These are phyloP conservation scores for Aeminium ludgeri DNA, from an alignment of 495 filamentous ascomycete genomes.

Conservation along the genomic window DNA sequence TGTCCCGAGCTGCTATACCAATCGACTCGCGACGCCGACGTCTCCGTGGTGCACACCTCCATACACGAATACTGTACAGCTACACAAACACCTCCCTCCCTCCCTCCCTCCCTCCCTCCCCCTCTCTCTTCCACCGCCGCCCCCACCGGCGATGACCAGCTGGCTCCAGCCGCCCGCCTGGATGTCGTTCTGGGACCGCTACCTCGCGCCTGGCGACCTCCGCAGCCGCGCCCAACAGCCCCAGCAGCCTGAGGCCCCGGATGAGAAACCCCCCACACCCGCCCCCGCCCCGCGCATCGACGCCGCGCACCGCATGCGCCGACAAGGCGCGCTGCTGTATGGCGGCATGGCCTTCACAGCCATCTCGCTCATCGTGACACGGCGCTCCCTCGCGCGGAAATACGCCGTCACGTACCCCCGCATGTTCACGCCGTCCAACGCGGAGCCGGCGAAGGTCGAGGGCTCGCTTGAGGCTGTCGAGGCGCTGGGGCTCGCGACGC, in stretches of 20 bases:
- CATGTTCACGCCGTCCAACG: slow-evolving; percentile 34
- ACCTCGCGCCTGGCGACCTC: slow-evolving; percentile 14
- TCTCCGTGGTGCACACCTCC: too few species aligned
- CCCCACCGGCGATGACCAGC: too few species aligned
- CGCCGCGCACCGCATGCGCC: slow-evolving; percentile 14
- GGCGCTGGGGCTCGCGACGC: slow-evolving; percentile 65
- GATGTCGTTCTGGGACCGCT: slow-evolving; percentile 14
- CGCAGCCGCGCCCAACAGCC: slow-evolving; percentile 1
- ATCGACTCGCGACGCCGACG: too few species aligned
- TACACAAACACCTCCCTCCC: too few species aligned
- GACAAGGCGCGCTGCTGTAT: slow-evolving; percentile 44
- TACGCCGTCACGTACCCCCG: slow-evolving; percentile 39
- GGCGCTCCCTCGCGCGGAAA: slow-evolving; percentile 45
- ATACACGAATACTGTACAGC: too few species aligned
- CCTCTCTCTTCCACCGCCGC: too few species aligned
- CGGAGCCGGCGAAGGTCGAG: slow-evolving; percentile 18
- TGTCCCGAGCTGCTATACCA: too few species aligned
- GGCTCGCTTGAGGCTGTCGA: slow-evolving; percentile 53
- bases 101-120: too few species aligned
- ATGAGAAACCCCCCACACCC: not conserved
- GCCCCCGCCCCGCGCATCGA: slow-evolving; percentile 1
- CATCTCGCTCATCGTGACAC: slow-evolving; percentile 51
- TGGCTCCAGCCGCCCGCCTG: too few species aligned
- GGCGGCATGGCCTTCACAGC: slow-evolving; percentile 57
- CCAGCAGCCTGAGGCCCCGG: not conserved